Evolutionary conservation across 768 basidiomycete species (phyloP).

Genomic region (Hypholoma sublateritium): DNA sequence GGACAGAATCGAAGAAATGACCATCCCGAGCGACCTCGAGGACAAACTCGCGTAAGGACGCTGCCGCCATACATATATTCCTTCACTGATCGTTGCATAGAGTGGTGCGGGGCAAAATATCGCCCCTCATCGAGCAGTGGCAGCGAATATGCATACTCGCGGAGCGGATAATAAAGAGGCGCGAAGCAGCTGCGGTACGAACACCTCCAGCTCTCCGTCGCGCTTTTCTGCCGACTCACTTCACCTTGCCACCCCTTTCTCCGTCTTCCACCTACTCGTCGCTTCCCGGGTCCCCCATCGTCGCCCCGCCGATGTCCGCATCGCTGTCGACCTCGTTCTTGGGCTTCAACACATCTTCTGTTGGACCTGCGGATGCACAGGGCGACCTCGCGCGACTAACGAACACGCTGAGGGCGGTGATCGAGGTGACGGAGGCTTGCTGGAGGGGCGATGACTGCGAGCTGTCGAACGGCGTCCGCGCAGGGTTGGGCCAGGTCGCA

Average conservation of each 20-base stretch:
- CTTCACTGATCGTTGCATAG: constrained; percentile 34
- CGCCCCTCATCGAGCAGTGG: constrained; percentile 84
- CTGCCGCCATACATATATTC: neutral
- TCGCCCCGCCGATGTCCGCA: constrained; percentile 32
- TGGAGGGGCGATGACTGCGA: constrained; percentile 86
- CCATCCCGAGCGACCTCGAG: constrained; percentile 89
- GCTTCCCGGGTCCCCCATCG: constrained; percentile 26
- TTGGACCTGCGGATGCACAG: constrained; percentile 39
- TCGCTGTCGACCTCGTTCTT: constrained; percentile 30
- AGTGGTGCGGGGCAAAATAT: constrained; percentile 73
- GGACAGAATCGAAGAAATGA: constrained; percentile 85
- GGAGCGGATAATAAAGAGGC: constrained; percentile 86
- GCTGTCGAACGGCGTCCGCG: constrained; percentile 72
- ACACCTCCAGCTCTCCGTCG: constrained; percentile 60
- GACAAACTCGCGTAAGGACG: constrained; percentile 75
- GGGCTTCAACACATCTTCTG: constrained; percentile 23
- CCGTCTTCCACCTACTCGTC: constrained; percentile 38
- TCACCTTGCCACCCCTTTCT: constrained; percentile 50
- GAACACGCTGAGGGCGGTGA: constrained; percentile 75
- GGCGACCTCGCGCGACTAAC: constrained; percentile 82
- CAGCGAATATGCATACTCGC: constrained; percentile 84
- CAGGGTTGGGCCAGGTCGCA: constrained; percentile 68
- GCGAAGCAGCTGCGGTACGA: constrained; percentile 92
- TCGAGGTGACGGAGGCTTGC: constrained; percentile 77
- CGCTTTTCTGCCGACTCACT: constrained; percentile 68